These are phyloP conservation scores for Cymbopogon citratus DNA, from an alignment of 176 grass and related monocot species.

Conservation along the genomic window DNA sequence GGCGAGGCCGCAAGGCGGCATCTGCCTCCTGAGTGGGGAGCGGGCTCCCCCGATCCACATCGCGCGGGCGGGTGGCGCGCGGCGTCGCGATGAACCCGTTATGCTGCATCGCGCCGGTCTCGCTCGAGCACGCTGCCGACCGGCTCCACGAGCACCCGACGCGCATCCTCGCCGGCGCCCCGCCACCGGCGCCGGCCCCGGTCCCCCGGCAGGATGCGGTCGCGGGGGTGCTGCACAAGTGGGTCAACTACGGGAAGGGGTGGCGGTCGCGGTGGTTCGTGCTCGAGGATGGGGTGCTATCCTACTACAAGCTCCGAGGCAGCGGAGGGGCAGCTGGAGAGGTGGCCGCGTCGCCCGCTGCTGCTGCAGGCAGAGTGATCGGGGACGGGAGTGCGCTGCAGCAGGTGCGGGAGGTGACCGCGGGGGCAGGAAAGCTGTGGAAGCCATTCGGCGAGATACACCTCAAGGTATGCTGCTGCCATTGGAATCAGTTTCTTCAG, in stretches of 20 bases:
- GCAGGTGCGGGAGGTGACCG: constrained; percentile 24
- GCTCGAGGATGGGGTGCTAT: constrained; percentile 77
- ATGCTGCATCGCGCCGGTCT: constrained; percentile 88
- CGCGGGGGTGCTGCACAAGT: constrained; percentile 78
- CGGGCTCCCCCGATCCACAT: constrained; percentile 10
- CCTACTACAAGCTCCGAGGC: constrained; percentile 84
- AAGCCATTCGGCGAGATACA: constrained; percentile 93
- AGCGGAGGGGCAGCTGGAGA: constrained; percentile 22
- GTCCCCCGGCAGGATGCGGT: constrained; percentile 8
- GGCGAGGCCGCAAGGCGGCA: neutral
- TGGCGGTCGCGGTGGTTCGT: constrained; percentile 88
- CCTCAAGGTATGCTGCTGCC: constrained; percentile 65
- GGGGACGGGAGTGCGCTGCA: constrained; percentile 43
- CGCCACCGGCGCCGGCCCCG: neutral
- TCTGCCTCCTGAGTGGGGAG: constrained; percentile 3
- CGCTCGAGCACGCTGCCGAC: constrained; percentile 43
- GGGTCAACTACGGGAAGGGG: constrained; percentile 96
- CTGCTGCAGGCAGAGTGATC: constrained; percentile 49
- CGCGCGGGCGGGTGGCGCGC: neutral
- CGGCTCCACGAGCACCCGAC: constrained; percentile 16
- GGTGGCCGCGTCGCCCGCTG: neutral
- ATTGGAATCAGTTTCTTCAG: constrained; percentile 13
- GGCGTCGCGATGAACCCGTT: constrained; percentile 58
- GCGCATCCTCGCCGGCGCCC: constrained; percentile 22
- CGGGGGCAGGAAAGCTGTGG: constrained; percentile 52